Evolutionary conservation across 495 filamentous ascomycete species (phyloP).

Genomic region (Aspergillus haitiensis): DNA sequence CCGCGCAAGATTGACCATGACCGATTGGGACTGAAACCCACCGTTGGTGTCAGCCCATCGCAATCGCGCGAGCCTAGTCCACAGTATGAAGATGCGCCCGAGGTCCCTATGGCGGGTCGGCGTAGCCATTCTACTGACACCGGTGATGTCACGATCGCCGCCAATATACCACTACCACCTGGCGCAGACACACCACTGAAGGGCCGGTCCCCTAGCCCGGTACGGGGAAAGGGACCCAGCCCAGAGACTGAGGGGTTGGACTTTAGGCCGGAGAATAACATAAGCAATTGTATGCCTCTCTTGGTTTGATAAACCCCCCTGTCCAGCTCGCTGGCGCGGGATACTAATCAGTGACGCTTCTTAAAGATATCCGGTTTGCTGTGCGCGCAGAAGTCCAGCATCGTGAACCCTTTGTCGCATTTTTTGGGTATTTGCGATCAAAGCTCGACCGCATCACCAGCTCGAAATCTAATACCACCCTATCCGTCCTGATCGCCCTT

Average conservation of each 20-base stretch:
- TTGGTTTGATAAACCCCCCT: conserved; percentile 25
- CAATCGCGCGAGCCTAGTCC: conserved; percentile 56
- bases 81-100: conserved; percentile 55
- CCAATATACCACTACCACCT: conserved; percentile 56
- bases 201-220: conserved; percentile 53
- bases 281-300: conserved; percentile 57
- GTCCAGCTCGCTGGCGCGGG: conserved; percentile 36
- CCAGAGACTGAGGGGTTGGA: conserved; percentile 35
- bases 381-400: conserved; percentile 85
- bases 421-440: conserved; percentile 61
- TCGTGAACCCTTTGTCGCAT: conserved; percentile 77
- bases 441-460: conserved; percentile 52
- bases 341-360: conserved; percentile 34
- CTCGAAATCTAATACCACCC: conserved; percentile 65
- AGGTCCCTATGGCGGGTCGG: conserved; percentile 32
- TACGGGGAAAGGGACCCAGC: conserved; percentile 29
- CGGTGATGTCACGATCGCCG: conserved; percentile 56
- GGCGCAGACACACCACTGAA: conserved; percentile 54
- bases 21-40: conserved; percentile 43
- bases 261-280: conserved; percentile 41
- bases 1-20: conserved; percentile 37
- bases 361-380: conserved; percentile 80
- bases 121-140: conserved; percentile 35
- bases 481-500: conserved; percentile 57
- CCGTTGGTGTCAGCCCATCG: conserved; percentile 46